Percentiles rank a stretch among this genome's conserved stretches.
phyloP scores from a whole-genome alignment of 2,329 filamentous ascomycete species.

The Pseudogymnoascus sp. region DNA sequence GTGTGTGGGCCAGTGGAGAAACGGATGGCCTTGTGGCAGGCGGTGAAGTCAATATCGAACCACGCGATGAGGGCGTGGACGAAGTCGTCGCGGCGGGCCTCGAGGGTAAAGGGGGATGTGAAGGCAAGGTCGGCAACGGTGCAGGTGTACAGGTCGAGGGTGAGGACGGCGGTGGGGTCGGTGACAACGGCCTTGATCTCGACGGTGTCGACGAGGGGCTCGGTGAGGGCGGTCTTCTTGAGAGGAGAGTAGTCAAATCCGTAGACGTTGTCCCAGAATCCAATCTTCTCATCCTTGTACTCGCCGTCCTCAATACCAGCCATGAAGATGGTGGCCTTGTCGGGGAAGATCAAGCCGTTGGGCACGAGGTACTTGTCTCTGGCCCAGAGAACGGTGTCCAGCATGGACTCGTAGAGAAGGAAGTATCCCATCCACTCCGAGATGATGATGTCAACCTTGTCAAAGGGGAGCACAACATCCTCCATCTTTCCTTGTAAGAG shows the following conservation, averaged over 20 bases:
- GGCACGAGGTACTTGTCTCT: constrained; percentile 83
- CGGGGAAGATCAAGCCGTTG: constrained; percentile 91
- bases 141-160: constrained; percentile 89
- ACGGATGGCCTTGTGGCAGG: constrained; percentile 94
- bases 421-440: constrained; percentile 99
- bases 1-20: constrained; percentile 97
- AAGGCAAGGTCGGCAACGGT: constrained; percentile 77
- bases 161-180: constrained; percentile 76
- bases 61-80: constrained; percentile 93
- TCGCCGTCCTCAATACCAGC: constrained; percentile 97
- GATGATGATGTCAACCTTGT: constrained; percentile 98
- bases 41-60: constrained; percentile 98
- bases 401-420: constrained; percentile 96
- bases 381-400: constrained; percentile 95
- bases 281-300: constrained; percentile 99
- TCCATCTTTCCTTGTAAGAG: constrained; percentile 99
- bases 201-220: constrained; percentile 95
- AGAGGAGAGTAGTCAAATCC: constrained; percentile 94
- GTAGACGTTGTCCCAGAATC: constrained; percentile 99
- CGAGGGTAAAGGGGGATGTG: constrained; percentile 65
- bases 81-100: constrained; percentile 80
- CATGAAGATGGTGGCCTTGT: constrained; percentile 96
- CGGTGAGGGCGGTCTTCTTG: constrained; percentile 85
- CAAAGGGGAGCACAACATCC: constrained; percentile 85
- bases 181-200: constrained; percentile 96